Evolutionary conservation across 2,329 filamentous ascomycete genomes (phyloP), one percentile per base, ranked within the genome.

Genomic region (Botrytis squamosa): DNA sequence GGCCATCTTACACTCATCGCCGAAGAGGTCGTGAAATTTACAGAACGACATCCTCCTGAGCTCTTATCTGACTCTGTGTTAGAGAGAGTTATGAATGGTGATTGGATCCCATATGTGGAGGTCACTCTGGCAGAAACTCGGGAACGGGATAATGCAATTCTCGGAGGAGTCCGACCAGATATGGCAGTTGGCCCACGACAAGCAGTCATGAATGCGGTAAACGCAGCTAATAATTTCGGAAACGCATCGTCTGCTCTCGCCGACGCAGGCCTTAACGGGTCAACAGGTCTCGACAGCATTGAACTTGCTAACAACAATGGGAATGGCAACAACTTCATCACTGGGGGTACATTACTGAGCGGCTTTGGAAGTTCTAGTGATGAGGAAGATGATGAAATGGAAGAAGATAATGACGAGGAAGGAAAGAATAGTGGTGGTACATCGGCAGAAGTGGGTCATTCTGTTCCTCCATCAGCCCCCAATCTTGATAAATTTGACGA

Each of bases 11-110:
- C 96, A 0, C 88, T 99, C 42, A 98, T 99, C 75, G 95, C 96
- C 44, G 96, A 99, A 83, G 96, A 99, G 83, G 96, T 99, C 29
- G 94, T 98, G 81, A 99, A 98, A 83, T 98, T 99, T 81, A 97
- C 94, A 52, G 96, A 98, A 83, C 90, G 96, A 72, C 93, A 98
- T 82, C 92, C 95, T 5, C 92, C 94, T 0, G 95, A 98, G 83
- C 85, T 95, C 33, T 86, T 98, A 16, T 96, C 94, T 0, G 91
- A 93, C 75, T 87, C 88, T 20, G 94, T 99, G 4, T 86, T 97
- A 77, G 93, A 97, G 78, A 93, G 92, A 78, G 94, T 98, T 67
- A 93, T 96, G 86, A 92, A 93, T 80, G 90, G 91, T 71, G 91
- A 94, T 74, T 99, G 96, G 96, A 92, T 96, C 79, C 91, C 93